These are phyloP conservation scores for Tylopilus rubrobrunneus DNA, from an alignment of 768 basidiomycete species.

Conservation along the genomic window DNA sequence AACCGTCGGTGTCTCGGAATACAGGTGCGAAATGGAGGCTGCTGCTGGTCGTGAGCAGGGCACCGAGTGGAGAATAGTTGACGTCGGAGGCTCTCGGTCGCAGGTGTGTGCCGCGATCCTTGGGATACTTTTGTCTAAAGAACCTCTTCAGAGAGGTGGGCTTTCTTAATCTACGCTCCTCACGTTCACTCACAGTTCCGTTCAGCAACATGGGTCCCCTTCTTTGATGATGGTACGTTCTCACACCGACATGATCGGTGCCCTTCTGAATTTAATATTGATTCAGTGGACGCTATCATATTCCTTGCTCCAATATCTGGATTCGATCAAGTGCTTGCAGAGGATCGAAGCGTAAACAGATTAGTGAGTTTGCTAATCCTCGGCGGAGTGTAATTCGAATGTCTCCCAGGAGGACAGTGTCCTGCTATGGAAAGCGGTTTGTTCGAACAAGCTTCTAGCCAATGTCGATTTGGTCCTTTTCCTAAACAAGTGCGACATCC, in stretches of 20 bases:
- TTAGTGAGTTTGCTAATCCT: conserved; percentile 31
- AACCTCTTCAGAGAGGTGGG: conserved; percentile 32
- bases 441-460: conserved; percentile 65
- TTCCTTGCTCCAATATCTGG: conserved; percentile 58
- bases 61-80: conserved; percentile 53
- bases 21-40: conserved; percentile 78
- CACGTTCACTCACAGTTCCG: conserved; percentile 9
- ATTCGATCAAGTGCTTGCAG: conserved; percentile 51
- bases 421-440: conserved; percentile 69
- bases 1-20: conserved; percentile 75
- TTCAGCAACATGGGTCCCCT: conserved; percentile 50
- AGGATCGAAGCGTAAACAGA: conserved; percentile 51
- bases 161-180: conserved; percentile 4
- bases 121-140: conserved; percentile 2
- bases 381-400: background rate
- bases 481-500: conserved; percentile 78
- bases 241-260: background rate
- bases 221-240: conserved; percentile 47
- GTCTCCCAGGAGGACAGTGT: conserved; percentile 66
- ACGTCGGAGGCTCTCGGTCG: conserved; percentile 50
- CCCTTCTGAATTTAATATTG: background rate
- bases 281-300: conserved; percentile 44
- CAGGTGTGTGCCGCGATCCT: conserved; percentile 33
- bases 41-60: conserved; percentile 46
- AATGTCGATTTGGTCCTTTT: conserved; percentile 74